phyloP scores from a whole-genome alignment of 495 filamentous ascomycete genomes.

The Clavariopsis aquatica region DNA sequence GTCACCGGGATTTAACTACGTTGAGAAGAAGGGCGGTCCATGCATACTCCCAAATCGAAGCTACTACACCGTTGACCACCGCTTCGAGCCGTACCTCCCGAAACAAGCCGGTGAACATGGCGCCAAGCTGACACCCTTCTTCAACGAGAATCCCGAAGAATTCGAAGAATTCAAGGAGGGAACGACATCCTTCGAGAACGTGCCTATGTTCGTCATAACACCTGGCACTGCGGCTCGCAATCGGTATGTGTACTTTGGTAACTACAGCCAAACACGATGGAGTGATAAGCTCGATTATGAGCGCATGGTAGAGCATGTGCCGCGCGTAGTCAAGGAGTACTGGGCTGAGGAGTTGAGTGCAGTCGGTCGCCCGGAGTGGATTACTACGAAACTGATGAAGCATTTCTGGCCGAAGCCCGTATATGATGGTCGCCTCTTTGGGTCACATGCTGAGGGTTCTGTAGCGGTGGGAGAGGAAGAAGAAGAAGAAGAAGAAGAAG shows the following conservation, averaged over 20 bases:
- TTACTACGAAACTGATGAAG: slow-evolving; percentile 42
- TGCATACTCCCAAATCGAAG: slow-evolving; percentile 24
- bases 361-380: slow-evolving; percentile 40
- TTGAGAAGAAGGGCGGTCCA: slow-evolving; percentile 7
- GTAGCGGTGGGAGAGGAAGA: slow-evolving; percentile 1
- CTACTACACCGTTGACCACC: slow-evolving; percentile 43
- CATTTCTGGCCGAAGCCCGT: slow-evolving; percentile 43
- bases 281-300: slow-evolving; percentile 46
- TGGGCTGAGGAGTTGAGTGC: slow-evolving; percentile 41
- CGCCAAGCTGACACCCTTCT: slow-evolving; percentile 45
- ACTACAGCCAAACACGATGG: slow-evolving; percentile 43
- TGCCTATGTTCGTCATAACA: slow-evolving; percentile 41
- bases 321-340: slow-evolving; percentile 37
- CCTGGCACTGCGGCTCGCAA: background rate
- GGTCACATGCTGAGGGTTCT: background rate
- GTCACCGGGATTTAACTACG: slow-evolving; percentile 43
- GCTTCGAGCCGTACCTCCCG: slow-evolving; percentile 43
- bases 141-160: slow-evolving; percentile 35
- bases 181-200: slow-evolving; percentile 30
- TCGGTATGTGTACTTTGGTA: slow-evolving; percentile 43
- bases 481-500: no score
- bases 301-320: slow-evolving; percentile 38
- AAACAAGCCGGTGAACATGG: slow-evolving; percentile 41
- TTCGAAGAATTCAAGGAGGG: slow-evolving; percentile 26
- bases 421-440: slow-evolving; percentile 35